These are phyloP conservation scores for Calonectria henricotiae DNA, from an alignment of 2,329 filamentous ascomycete species.

Conservation along the genomic window DNA sequence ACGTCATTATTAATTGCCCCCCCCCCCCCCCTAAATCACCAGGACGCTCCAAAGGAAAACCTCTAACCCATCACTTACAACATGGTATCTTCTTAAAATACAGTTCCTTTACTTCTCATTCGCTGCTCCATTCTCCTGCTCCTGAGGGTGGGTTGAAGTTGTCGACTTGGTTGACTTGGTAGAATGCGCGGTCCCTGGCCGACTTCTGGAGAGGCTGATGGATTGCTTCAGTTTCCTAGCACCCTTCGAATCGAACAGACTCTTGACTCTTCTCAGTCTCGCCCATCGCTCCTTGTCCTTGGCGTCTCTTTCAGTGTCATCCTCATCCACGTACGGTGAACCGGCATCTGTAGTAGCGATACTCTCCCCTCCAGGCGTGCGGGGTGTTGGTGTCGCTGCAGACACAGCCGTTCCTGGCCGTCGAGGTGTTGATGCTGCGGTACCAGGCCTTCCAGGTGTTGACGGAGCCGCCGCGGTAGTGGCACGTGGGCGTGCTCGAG, in stretches of 20 bases:
- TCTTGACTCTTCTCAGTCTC: conserved; percentile 80
- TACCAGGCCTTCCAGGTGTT: conserved; percentile 46
- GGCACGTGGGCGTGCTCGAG: conserved; percentile 37
- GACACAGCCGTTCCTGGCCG: conserved; percentile 43
- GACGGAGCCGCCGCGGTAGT: conserved; percentile 41
- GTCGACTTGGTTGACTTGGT: conserved; percentile 46
- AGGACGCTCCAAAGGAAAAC: background rate
- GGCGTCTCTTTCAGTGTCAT: conserved; percentile 65
- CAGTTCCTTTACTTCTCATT: conserved; percentile 34
- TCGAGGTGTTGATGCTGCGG: conserved; percentile 47
- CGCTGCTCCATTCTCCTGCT: conserved; percentile 38
- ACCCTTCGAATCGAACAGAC: conserved; percentile 78
- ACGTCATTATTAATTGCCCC: conserved; percentile 10
- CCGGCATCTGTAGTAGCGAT: conserved; percentile 28
- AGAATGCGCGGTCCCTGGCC: conserved; percentile 62
- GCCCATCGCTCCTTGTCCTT: conserved; percentile 84
- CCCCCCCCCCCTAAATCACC: background rate
- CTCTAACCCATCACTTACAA: background rate
- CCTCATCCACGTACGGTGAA: conserved; percentile 52
- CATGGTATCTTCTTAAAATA: conserved; percentile 35
- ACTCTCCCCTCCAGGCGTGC: conserved; percentile 34
- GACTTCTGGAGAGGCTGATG: conserved; percentile 52
- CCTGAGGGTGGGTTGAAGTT: conserved; percentile 36
- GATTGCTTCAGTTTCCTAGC: conserved; percentile 68
- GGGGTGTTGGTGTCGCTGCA: conserved; percentile 37